phyloP scores from a whole-genome alignment of 2,329 filamentous ascomycete species.

The Ceratocystis smalleyi region DNA sequence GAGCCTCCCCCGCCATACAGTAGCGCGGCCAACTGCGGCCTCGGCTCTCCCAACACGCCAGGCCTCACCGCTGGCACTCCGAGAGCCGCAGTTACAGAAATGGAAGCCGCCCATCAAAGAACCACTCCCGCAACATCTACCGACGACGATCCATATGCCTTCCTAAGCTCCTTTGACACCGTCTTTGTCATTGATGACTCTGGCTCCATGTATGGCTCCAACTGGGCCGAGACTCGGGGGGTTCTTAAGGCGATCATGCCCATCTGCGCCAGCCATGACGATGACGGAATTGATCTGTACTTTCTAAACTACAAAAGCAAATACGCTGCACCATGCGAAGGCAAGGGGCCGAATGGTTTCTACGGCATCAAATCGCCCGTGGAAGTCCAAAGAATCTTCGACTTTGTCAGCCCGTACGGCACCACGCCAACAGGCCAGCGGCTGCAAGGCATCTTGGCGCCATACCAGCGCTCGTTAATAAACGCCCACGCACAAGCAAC shows the following conservation, averaged over 20 bases:
- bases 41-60: background rate
- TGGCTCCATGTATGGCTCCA: conserved; percentile 64
- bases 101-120: conserved; percentile 16
- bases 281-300: conserved; percentile 77
- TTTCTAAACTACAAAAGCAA: conserved; percentile 56
- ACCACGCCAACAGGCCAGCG: conserved; percentile 61
- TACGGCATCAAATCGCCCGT: conserved; percentile 43
- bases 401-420: conserved; percentile 45
- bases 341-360: conserved; percentile 39
- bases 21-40: background rate
- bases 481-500: conserved; percentile 13
- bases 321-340: background rate
- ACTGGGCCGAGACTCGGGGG: conserved; percentile 58
- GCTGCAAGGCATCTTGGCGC: conserved; percentile 53
- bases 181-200: conserved; percentile 85
- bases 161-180: conserved; percentile 69
- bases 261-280: conserved; percentile 64
- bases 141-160: conserved; percentile 55
- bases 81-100: conserved; percentile 13
- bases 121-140: conserved; percentile 19
- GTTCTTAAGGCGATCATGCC: conserved; percentile 62
- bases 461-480: conserved; percentile 36
- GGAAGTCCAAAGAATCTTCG: conserved; percentile 55
- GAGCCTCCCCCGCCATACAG: background rate
- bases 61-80: conserved; percentile 19